Conservation (phyloP, 2,329 filamentous ascomycete species). For the Thielaviopsis musarum region DNA sequence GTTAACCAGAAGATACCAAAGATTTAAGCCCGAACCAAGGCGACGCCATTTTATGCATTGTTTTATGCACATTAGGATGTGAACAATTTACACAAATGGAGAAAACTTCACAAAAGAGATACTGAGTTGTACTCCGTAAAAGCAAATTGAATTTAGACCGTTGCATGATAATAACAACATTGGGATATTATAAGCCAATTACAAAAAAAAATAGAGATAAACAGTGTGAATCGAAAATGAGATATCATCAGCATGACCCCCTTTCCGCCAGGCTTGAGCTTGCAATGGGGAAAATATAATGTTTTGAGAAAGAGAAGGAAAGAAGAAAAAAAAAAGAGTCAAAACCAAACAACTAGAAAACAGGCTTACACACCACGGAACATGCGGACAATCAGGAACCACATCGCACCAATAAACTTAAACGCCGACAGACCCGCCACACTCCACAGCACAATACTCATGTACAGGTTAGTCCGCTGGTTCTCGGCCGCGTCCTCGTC, state of each 20-base stretch:
- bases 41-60: no score
- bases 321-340: background rate
- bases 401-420: constrained; percentile 73
- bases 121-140: no score
- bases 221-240: background rate
- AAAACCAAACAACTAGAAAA: background rate
- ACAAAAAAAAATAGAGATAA: no score
- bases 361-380: constrained; percentile 50
- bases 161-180: no score
- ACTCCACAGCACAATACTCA: constrained; percentile 75
- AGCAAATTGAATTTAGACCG: no score
- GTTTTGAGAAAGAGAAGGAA: background rate
- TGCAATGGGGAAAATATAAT: no score
- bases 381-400: constrained; percentile 82
- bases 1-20: no score
- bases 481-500: constrained; percentile 22
- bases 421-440: constrained; percentile 72
- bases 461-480: constrained; percentile 59
- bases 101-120: no score
- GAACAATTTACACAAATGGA: no score
- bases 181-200: no score
- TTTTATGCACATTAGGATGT: no score
- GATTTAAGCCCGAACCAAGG: no score
- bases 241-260: background rate
- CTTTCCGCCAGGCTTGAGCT: background rate